Evolutionary conservation across 163 green algal species (phyloP), one percentile per base, ranked within the genome.

Genomic region (Chlorella variabilis): DNA sequence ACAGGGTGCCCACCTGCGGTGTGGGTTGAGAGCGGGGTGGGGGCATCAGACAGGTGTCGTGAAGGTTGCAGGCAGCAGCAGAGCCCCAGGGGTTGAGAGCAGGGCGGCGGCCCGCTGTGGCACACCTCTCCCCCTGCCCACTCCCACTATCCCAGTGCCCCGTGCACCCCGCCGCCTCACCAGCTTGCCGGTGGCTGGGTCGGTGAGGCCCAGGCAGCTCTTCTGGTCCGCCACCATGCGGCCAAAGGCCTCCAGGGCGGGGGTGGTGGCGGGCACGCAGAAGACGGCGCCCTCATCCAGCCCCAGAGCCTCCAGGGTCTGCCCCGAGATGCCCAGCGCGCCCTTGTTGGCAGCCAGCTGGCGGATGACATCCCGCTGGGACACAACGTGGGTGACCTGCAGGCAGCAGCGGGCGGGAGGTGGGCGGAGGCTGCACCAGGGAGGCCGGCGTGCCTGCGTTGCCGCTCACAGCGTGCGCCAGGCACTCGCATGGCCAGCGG

Each of bases 211-310:
- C 83, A 93, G 73, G 81, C 79, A 87, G 67, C 75, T 87, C 89
- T 91, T 93, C 71, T 91, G 85, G 85, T 93, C 89, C 34, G 84
- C 38, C 15, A 85, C 88, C 88, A 93, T 91, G 79, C 89, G 80
- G 75, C 80, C 80, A 74, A 93, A 90, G 36, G 88, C 88, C 73
- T 90, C 84, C 38, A 93, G 75, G 0, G 86, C 87, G 49, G 84
- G 77, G 34, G 83, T 87, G 66, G 54, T 56, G 42, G 81, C 82
- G 29, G 83, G 65, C 18, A 91, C 83, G 31, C 83, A 90, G 78
- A 84, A 89, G 69, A 90, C 89, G 3, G 77, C 80, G 76, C 87
- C 86, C 86, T 91, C 84, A 34, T 87, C 87, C 62, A 92, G 85
- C 66, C 89, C 89, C 54, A 93, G 76, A n/a, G 87, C 70, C 66